Base-by-base conservation (phyloP, 192 early-diverging fungal genomes). In the Piromyces sp. region DNA sequence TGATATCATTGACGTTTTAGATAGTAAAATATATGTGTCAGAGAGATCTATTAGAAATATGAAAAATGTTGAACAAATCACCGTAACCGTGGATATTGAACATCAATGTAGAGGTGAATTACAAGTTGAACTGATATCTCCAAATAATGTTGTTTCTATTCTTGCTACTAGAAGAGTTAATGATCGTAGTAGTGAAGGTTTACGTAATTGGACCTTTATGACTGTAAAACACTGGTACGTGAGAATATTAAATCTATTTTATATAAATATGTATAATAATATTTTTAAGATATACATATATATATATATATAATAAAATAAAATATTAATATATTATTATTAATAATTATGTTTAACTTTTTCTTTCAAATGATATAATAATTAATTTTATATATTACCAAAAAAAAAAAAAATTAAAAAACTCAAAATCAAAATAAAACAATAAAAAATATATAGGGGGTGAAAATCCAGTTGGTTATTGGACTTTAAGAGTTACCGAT, bases 141-240 rank as follows among this genome's bases (percentile, higher is more conserved):
- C 97, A 0, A 82, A 88, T 31, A 85, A 87, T 14, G 83, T 94
- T 36, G 85, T 88, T 19, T 94, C 92, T 58, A 86, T 91, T 83
- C 85, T 99, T 80, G 94, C 91, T 0, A 88, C 89, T 0, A 84
- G 86, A 30, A 83, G 97, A 19, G 87, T 85, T 36, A 87, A 83
- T 81, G 97, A 99, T 85, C 81, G 40, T 19, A 90, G 89, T 83
- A 87, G 40, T 11, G 85, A 85, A 13, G 97, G 97, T 19, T 93
- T 97, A 81, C 28, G 80, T 13, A 89, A 92, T 81, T 99, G 97
- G 97, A 96, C 94, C 30, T 95, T 98, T 82, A 97, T 96, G 95
- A 94, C 89, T 36, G 96, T 99, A 37, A 94, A 93, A 86, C 97
- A 99, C 82, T 99, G 97, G 95, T 95, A 87, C 82, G 86, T 36